Conservation (phyloP, 768 basidiomycete genomes). For the Lentinula raphanica region DNA sequence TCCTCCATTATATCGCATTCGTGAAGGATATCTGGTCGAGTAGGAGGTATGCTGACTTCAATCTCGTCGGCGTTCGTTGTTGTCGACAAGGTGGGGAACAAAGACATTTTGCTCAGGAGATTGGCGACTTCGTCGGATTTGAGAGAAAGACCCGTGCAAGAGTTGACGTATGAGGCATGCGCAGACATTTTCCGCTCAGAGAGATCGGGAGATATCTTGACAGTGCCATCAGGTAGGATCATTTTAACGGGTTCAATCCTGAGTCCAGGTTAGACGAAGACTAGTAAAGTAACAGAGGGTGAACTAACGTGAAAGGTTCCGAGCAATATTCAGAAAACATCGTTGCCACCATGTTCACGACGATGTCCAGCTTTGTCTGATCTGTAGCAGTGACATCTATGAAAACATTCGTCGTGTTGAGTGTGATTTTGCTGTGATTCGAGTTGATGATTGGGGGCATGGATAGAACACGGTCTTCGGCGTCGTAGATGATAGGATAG, state of each 20-base stretch:
- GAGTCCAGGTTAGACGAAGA: too few relatives aligned
- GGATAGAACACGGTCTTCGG: slow-evolving; percentile 78
- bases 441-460: slow-evolving; percentile 99
- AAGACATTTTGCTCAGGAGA: slow-evolving; percentile 82
- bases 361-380: slow-evolving; percentile 92
- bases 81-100: slow-evolving; percentile 51
- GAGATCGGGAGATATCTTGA: slow-evolving; percentile 76
- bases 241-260: slow-evolving; percentile 94
- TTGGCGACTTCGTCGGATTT: slow-evolving; percentile 57
- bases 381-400: slow-evolving; percentile 97
- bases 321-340: slow-evolving; percentile 98
- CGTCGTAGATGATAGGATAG: slow-evolving; percentile 97
- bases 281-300: background rate
- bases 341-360: slow-evolving; percentile 89
- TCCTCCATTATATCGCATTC: slow-evolving; percentile 99
- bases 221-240: slow-evolving; percentile 70
- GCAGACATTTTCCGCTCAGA: slow-evolving; percentile 66
- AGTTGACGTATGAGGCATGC: slow-evolving; percentile 89
- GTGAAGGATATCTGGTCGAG: slow-evolving; percentile 96
- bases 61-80: slow-evolving; percentile 60
- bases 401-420: slow-evolving; percentile 91
- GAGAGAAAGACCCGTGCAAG: slow-evolving; percentile 84
- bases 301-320: slow-evolving; percentile 84
- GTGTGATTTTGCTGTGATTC: slow-evolving; percentile 93
- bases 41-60: slow-evolving; percentile 77